Base-by-base conservation (phyloP, 2,329 filamentous ascomycete genomes). In the Coniochaeta hoffmannii region DNA sequence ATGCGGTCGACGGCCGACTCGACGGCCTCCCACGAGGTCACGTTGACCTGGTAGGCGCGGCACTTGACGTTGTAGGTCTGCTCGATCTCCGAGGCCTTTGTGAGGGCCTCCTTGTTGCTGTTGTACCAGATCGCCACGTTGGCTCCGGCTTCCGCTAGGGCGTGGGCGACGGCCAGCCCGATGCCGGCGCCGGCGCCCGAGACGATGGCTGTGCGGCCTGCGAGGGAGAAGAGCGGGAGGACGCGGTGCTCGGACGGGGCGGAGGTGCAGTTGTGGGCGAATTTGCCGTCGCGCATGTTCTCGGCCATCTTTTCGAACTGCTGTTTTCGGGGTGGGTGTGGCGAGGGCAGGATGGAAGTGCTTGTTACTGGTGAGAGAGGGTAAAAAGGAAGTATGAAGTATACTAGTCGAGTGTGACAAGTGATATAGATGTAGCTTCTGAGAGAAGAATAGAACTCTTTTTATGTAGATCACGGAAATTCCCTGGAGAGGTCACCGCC, bases 121-220 rank as follows among this genome's bases (percentile, higher is more conserved):
- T 88, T 86, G 66, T 88, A 89, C 83, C 83, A 88, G 53, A 89
- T 81, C 28, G 84, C 86, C 22, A 89, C 83, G 61, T 89, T 86
- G 56, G 85, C 85, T 51, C 87, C 87, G 15, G 85, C 83, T 66
- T 90, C 87, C 15, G 86, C 86, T 31, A 85, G 75, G 1, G 76
- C 84, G 32, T 86, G 73, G 14, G 85, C 86, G 28, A 88, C 77
- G 5, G 78, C 77, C 26, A 87, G 73, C 41, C 87, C 87, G 60
- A 89, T 88, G 32, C 87, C 86, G 26, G 80, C 80, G 19, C 77
- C 84, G 12, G 83, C 83, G 38, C 87, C 87, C 1, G 84, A 81
- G 41, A 89, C 79, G 60, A 89, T 86, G 31, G 85, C 86, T 1
- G 86, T 89, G 63, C 82, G 81, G 44, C 85, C 85, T 65, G 84